Conservation (phyloP, 164 flowering plant genomes). For the Warburgia ugandensis region DNA sequence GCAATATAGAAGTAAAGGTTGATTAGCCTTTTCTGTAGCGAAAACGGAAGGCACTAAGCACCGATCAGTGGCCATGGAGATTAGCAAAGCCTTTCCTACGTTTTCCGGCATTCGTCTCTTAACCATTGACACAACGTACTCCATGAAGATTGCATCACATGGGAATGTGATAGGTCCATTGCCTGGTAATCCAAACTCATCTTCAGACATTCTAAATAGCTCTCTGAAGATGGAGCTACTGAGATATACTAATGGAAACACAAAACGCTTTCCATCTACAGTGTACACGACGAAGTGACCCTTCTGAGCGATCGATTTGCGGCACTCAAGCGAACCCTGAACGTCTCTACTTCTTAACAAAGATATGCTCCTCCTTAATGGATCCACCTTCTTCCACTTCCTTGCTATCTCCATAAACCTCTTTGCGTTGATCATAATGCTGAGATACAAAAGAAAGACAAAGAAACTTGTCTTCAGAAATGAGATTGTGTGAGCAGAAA, state of each 20-base stretch:
- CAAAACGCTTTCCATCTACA: constrained; percentile 14
- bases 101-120: not conserved
- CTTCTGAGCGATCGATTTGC: constrained; percentile 5
- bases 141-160: constrained; percentile 16
- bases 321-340: no score
- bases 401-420: no score
- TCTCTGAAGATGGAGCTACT: constrained; percentile 5
- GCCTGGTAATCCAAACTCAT: constrained; percentile 16
- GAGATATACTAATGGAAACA: constrained; percentile 19
- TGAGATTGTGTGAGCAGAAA: no score
- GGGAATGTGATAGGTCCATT: constrained; percentile 16
- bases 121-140: constrained; percentile 6
- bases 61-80: constrained; percentile 7
- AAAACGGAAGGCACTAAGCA: no score
- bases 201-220: constrained; percentile 18
- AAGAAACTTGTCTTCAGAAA: no score
- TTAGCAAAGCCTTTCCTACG: constrained; percentile 16
- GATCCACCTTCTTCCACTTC: no score
- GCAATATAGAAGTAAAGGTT: no score
- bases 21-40: no score
- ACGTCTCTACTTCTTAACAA: no score
- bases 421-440: no score
- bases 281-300: constrained; percentile 23
- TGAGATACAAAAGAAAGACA: no score
- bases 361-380: no score